Conservation (phyloP, 257 asterid genomes). For the Solanum dulcamara region DNA sequence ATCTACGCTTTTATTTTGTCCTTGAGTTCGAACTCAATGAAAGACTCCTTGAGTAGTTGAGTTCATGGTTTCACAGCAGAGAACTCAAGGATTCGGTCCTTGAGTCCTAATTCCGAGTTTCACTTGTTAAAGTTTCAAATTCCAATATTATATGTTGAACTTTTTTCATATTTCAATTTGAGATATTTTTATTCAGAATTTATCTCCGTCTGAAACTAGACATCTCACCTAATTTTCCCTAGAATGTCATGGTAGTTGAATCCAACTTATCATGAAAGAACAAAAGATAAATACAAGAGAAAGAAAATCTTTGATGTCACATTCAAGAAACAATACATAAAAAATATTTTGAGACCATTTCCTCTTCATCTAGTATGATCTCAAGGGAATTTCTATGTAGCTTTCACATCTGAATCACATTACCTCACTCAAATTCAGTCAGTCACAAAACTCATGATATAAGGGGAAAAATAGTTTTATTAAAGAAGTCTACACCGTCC, state of each 20-base stretch:
- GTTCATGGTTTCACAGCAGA: background rate
- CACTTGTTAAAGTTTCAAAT: background rate
- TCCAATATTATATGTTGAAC: background rate
- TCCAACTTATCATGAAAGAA: background rate
- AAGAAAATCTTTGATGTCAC: background rate
- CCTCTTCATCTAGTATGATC: background rate
- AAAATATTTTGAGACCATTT: background rate
- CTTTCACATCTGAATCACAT: background rate
- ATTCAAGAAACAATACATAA: background rate
- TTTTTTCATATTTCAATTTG: background rate
- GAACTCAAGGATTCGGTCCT: too few species aligned
- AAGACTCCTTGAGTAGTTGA: background rate
- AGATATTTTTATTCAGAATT: background rate
- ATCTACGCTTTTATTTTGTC: background rate
- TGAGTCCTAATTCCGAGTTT: background rate
- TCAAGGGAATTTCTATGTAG: slow-evolving; percentile 5
- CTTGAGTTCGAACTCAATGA: background rate
- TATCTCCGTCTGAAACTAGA: accelerated
- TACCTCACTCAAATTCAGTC: background rate
- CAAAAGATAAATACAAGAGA: background rate
- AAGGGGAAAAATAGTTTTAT: background rate
- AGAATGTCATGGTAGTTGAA: background rate
- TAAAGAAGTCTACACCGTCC: background rate
- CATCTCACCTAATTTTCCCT: background rate
- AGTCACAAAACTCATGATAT: background rate